Conservation (phyloP, 106 monocot species). For the Xerophyta viscosa region DNA sequence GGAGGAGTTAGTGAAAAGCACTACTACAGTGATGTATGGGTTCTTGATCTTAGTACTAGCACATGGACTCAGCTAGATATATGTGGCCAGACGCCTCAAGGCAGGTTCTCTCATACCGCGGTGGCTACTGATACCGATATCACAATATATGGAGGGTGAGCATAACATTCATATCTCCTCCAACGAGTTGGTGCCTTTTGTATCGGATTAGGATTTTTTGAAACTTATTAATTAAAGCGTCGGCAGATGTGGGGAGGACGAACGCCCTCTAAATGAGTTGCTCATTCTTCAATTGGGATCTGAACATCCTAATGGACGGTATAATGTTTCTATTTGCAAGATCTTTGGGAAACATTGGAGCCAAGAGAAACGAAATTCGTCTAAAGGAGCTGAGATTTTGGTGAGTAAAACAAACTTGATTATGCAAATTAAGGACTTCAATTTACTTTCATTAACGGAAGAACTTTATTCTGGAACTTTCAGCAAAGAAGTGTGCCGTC, state of each 20-base stretch:
- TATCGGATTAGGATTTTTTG: not conserved
- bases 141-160: slow-evolving; percentile 80
- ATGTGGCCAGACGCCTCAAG: slow-evolving; percentile 68
- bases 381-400: slow-evolving; percentile 28
- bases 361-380: slow-evolving; percentile 50
- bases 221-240: not conserved
- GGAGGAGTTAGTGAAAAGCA: slow-evolving; percentile 95
- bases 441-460: too few relatives aligned
- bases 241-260: slow-evolving; percentile 87
- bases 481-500: too few relatives aligned
- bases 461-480: not conserved
- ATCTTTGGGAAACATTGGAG: slow-evolving; percentile 63
- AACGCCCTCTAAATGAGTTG: slow-evolving; percentile 79
- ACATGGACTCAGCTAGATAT: slow-evolving; percentile 69
- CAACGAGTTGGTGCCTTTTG: too few relatives aligned
- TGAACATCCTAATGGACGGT: slow-evolving; percentile 74
- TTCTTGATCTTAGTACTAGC: slow-evolving; percentile 50
- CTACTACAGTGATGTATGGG: slow-evolving; percentile 92
- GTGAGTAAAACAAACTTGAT: slow-evolving; percentile 13
- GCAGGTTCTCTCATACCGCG: slow-evolving; percentile 83
- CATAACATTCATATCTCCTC: not conserved
- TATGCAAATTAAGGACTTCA: not conserved
- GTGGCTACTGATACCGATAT: slow-evolving; percentile 55
- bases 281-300: slow-evolving; percentile 76
- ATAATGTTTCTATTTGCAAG: slow-evolving; percentile 83